Evolutionary conservation across 768 basidiomycete species (phyloP), one percentile per base, ranked within the genome.

Genomic region (Hericium rajendrae): DNA sequence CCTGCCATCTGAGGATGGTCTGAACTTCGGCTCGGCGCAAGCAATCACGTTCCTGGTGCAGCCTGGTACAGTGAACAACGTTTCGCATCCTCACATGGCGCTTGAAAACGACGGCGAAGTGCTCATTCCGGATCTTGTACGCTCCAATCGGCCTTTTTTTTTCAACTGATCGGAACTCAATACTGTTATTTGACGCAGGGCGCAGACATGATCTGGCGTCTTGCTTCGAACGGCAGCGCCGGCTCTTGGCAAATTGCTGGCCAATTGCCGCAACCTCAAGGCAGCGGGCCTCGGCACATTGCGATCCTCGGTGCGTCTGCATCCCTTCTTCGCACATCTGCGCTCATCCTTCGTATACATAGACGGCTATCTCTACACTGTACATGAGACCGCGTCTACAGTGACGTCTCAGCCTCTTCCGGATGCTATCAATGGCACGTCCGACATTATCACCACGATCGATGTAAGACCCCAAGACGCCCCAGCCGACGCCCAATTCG

Each of bases 11-110:
- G n/a, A 61, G 22, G 57, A 56, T 39, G 73, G 65, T 9, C 54
- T 74, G 40, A 65, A 71, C 57, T 76, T 76, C 56, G 56, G 53
- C 15, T 52, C 54, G 1, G 64, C 78, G 10, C 67, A 74, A 1
- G 62, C 75, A 11, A 77, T 84, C 66, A 76, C 75, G 15, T 87
- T 88, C 73, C 79, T 83, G 13, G 70, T 76, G 1, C 63, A 64
- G 9, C 8, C 32, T 32, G 32, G 32, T 6, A 32, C 32, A 32
- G 32, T 32, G 32, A 8, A 32, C 32, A 32, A 32, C 32, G 71
- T 73, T 5, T 83, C 85, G 1, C 78, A 85, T 66, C 85, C 86
- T 12, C 86, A 88, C 65, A 83, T 84, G 83, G 74, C 77, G 0
- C 68, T 83, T 32, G 75, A 84, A 68, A 72, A 81, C 63, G 71